A percentile compares a stretch with the other conserved stretches of the same genome.
These are phyloP conservation scores for Luffa acutangula DNA, from an alignment of 306 rosid species.

Conservation along the genomic window DNA sequence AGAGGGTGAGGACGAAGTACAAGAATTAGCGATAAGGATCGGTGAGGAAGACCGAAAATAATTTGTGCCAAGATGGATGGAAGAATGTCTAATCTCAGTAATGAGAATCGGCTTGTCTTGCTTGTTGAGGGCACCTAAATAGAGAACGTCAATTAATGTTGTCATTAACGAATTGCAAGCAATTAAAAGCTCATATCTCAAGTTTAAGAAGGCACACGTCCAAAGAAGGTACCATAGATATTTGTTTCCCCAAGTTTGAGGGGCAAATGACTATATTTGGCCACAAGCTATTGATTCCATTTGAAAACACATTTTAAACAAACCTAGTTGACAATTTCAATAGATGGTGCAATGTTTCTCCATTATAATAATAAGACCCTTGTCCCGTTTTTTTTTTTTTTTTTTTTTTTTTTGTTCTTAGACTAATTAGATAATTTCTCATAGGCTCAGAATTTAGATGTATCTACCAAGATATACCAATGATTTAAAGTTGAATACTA, in stretches of 20 bases:
- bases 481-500: too few relatives aligned
- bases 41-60: not conserved
- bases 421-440: too few relatives aligned
- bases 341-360: too few relatives aligned
- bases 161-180: not conserved
- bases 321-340: too few relatives aligned
- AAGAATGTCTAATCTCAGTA: constrained; percentile 24
- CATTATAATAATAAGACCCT: too few relatives aligned
- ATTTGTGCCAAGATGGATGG: not conserved
- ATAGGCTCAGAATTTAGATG: too few relatives aligned
- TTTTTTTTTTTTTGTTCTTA: too few relatives aligned
- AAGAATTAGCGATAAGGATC: constrained; percentile 10
- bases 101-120: constrained; percentile 34
- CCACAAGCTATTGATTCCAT: too few relatives aligned
- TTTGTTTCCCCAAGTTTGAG: not conserved
- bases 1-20: not conserved
- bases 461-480: too few relatives aligned
- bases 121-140: constrained; percentile 9
- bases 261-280: not conserved
- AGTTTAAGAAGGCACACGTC: not conserved
- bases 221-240: too few relatives aligned
- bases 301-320: too few relatives aligned
- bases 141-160: not conserved
- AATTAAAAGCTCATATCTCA: not conserved
- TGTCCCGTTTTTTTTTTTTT: too few relatives aligned